phyloP scores from a whole-genome alignment of 352 stramenopile species.

The Aphanomyces euteiches region DNA sequence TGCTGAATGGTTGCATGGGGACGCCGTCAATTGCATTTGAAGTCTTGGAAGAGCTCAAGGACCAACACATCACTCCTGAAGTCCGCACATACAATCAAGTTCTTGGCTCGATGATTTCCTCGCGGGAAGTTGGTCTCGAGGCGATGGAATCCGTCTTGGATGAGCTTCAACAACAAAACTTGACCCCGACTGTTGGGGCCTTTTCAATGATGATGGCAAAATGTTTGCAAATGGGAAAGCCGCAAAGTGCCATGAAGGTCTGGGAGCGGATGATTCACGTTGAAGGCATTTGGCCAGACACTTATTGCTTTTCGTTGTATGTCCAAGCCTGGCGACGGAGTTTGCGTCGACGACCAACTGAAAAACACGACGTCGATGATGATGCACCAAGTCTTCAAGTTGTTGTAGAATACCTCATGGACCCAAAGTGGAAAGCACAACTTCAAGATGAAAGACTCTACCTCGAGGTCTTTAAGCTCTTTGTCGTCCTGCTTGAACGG shows the following conservation, averaged over 20 bases:
- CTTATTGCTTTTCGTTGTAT: constrained; percentile 1
- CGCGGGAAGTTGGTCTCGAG: neutral
- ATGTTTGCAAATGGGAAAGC: neutral
- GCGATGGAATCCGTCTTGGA: neutral
- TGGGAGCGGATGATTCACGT: constrained; percentile 1
- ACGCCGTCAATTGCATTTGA: neutral
- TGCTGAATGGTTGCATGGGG: neutral
- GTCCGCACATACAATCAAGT: constrained; percentile 8
- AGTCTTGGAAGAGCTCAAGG: neutral
- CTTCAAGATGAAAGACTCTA: neutral
- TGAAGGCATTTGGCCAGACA: neutral
- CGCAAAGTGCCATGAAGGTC: neutral
- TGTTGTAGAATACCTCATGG: neutral
- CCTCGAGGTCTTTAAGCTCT: neutral
- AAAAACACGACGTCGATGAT: neutral
- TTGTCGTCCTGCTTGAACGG: neutral
- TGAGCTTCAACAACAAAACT: neutral
- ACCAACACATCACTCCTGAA: neutral
- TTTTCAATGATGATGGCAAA: constrained; percentile 7
- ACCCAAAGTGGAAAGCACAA: neutral
- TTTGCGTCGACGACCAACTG: neutral
- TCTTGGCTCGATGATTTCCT: neutral
- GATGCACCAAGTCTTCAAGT: neutral
- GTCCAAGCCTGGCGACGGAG: neutral
- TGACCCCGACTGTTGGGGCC: neutral